Evolutionary conservation across 352 stramenopile genomes (phyloP).

Genomic region (Phytopythium litorale): DNA sequence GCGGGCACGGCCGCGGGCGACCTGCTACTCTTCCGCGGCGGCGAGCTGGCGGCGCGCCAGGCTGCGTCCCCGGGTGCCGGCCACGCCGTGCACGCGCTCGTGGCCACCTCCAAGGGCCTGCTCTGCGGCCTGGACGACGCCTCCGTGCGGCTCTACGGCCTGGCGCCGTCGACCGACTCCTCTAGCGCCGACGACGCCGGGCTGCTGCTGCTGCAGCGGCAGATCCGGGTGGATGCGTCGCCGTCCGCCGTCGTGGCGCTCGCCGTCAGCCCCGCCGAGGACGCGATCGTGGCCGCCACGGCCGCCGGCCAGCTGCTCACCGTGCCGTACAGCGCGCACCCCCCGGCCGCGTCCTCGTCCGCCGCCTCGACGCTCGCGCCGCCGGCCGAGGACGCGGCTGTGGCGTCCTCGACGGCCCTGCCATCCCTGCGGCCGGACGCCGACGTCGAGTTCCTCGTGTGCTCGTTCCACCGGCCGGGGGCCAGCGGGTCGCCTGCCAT

Average conservation of each 20-base stretch:
- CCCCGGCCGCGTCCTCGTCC: constrained; percentile 11
- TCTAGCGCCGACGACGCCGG: constrained; percentile 4
- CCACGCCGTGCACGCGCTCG: constrained; percentile 48
- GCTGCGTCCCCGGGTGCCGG: constrained; percentile 45
- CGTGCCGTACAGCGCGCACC: constrained; percentile 67
- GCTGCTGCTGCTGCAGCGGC: constrained; percentile 51
- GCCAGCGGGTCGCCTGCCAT: constrained; percentile 12
- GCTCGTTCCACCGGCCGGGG: constrained; percentile 72
- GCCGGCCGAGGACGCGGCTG: constrained; percentile 13
- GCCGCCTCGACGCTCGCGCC: constrained; percentile 10
- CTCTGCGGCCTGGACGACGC: constrained; percentile 72
- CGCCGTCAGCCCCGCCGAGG: constrained; percentile 74
- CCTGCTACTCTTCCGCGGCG: constrained; percentile 85
- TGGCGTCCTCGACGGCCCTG: constrained; percentile 3
- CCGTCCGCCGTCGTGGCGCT: constrained; percentile 41
- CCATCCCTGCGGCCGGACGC: constrained; percentile 35
- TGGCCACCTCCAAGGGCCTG: constrained; percentile 71
- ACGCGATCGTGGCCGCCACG: constrained; percentile 59
- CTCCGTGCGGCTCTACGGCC: constrained; percentile 60
- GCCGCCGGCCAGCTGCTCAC: constrained; percentile 62
- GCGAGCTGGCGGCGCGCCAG: constrained; percentile 61
- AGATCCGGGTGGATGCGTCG: constrained; percentile 57
- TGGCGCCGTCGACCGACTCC: constrained; percentile 10
- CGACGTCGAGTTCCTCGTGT: constrained; percentile 69
- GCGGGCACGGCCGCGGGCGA: constrained; percentile 79